These are phyloP conservation scores for Sonneratia caseolaris DNA, from an alignment of 345 rosid genomes.

Conservation along the genomic window DNA sequence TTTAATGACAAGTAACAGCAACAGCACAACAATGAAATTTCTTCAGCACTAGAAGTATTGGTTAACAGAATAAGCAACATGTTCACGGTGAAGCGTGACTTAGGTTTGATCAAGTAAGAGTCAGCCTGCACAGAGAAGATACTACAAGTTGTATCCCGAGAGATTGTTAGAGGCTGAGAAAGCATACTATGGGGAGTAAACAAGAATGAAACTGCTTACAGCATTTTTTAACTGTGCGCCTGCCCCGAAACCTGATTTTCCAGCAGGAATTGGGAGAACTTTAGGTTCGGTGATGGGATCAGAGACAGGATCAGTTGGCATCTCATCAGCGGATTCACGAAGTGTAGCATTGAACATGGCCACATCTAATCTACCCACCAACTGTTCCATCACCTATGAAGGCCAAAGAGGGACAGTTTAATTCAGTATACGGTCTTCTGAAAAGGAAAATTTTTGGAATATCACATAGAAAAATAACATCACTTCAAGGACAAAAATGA, in stretches of 20 bases:
- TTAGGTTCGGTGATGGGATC: constrained; percentile 82
- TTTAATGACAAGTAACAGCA: no score
- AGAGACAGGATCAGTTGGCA: constrained; percentile 95
- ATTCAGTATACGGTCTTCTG: no score
- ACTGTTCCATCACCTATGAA: constrained; percentile 79
- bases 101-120: background rate
- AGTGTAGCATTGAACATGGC: constrained; percentile 98
- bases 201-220: constrained; percentile 33
- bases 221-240: constrained; percentile 88
- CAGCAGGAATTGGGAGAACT: constrained; percentile 89
- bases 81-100: background rate
- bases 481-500: background rate
- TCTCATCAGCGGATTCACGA: constrained; percentile 88
- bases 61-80: no score
- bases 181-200: background rate
- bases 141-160: background rate
- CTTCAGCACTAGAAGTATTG: no score
- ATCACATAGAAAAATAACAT: background rate
- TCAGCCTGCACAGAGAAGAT: background rate
- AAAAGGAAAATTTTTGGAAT: no score
- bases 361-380: constrained; percentile 76
- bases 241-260: constrained; percentile 79
- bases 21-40: no score
- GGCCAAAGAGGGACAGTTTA: background rate
- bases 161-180: background rate